Base-by-base conservation (phyloP, 805 yeast genomes). In the Candida verbasci region DNA sequence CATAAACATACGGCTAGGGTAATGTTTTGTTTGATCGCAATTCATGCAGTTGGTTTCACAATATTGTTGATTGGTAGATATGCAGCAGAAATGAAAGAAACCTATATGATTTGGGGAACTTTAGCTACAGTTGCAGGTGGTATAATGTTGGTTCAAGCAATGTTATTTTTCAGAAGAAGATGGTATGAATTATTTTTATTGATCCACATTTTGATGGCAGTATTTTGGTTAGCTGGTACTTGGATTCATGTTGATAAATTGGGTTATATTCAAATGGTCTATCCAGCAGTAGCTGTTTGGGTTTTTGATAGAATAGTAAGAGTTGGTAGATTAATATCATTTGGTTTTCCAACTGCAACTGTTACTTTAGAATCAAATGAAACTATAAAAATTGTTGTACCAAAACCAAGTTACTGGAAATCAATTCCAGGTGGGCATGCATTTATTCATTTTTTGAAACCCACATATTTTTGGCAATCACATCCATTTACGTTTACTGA, bases 1-100 rank as follows among this genome's bases (percentile, higher is more conserved):
- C 77, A 72, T 45, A 67, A 67, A 46, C 70, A 74, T 72, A 52
- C 63, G 24, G 70, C 70, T 4, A 50, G 70, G 44, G 35, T 55
- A 9, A 41, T 48, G 5, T 44, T 60, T 20, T 25, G 46, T 15
- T 45, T 62, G 38, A 48, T 58, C 20, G 28, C 56, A 15, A 40
- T 61, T 15, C 72, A 65, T 37, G 52, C 60, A 3, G 45, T 54
- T 17, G 43, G 60, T n/a, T 58, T 51, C 45, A 45, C 66, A 4
- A 37, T 47, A 34, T 40, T 47, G 22, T 32, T 45, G 4, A 20
- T 20, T 6, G 41, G 17, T 9, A 17, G 37, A 17, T 53, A 49
- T 37, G 11, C 28, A 0, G 40, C 24, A 10, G 42, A 40, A 1
- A 42, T 50, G 45, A 41, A 28, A 11, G 53, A 51, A 16, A 41